Percentiles rank a stretch among this genome's conserved stretches.
These are phyloP conservation scores for Leccinum pellstonianum DNA, from an alignment of 768 basidiomycete species.

Conservation along the genomic window DNA sequence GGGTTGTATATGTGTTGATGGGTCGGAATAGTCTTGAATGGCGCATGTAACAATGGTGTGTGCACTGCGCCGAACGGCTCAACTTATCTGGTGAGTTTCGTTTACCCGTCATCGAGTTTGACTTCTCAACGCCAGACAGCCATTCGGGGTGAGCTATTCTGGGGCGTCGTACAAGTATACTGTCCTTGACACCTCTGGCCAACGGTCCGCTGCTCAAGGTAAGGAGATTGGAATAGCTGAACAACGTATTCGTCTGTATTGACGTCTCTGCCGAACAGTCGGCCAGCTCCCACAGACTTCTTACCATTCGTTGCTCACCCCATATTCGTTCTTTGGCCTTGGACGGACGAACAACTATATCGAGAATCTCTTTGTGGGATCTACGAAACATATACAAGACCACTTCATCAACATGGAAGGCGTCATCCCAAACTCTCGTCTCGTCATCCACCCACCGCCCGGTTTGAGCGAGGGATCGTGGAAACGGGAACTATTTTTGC, in stretches of 20 bases:
- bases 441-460: conserved; percentile 84
- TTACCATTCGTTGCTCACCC: conserved; percentile 86
- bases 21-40: conserved; percentile 65
- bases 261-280: conserved; percentile 45
- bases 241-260: background rate
- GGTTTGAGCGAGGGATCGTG: conserved; percentile 55
- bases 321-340: conserved; percentile 94
- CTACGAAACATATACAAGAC: conserved; percentile 66
- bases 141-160: conserved; percentile 91
- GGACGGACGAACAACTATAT: conserved; percentile 99
- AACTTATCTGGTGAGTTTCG: conserved; percentile 67
- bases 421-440: conserved; percentile 94
- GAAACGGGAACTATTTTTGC: conserved; percentile 85
- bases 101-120: background rate
- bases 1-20: conserved; percentile 3
- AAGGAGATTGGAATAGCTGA: conserved; percentile 9
- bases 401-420: conserved; percentile 95
- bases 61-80: conserved; percentile 65
- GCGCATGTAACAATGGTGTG: conserved; percentile 83
- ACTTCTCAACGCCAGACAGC: conserved; percentile 44
- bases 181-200: conserved; percentile 86
- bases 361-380: conserved; percentile 96
- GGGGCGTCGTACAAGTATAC: conserved; percentile 98
- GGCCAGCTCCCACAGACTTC: conserved; percentile 91
- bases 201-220: conserved; percentile 89